Evolutionary conservation across 257 asterid species (phyloP).

Genomic region (Solanum rostratum): DNA sequence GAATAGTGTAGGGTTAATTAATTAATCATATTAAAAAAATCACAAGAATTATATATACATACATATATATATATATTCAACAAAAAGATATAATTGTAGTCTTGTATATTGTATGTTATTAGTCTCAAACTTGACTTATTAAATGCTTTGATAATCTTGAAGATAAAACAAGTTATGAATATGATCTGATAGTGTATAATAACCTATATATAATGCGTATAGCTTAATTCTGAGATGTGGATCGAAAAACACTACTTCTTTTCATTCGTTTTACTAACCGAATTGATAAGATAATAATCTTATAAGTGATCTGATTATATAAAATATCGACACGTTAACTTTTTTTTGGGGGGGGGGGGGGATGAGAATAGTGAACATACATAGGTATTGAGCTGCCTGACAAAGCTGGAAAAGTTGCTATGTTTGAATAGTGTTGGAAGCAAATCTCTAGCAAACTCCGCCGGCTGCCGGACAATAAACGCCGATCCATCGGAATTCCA

Average conservation of each 20-base stretch:
- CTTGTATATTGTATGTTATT: neutral
- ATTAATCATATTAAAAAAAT: neutral
- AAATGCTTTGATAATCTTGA: neutral
- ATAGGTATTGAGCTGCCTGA: constrained; percentile 88
- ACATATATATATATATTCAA: too few relatives aligned
- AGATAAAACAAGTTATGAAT: neutral
- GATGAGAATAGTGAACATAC: constrained; percentile 21
- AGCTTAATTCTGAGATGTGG: neutral
- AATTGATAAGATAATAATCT: neutral
- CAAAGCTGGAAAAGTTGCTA: constrained; percentile 96
- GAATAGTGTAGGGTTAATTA: neutral
- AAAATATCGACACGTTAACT: neutral
- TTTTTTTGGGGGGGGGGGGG: neutral
- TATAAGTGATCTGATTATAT: neutral
- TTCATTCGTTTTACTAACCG: neutral
- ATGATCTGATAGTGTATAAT: neutral
- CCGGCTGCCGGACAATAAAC: constrained; percentile 89
- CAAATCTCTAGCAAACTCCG: constrained; percentile 77
- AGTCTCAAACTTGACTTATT: neutral
- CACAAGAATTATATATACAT: neutral
- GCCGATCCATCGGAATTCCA: constrained; percentile 83
- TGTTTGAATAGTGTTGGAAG: constrained; percentile 82
- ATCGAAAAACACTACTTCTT: neutral
- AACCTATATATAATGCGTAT: neutral
- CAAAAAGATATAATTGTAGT: too few relatives aligned